Percentiles rank a stretch among this genome's conserved stretches.
Evolutionary conservation across 1,284 basidiomycete species (phyloP).

Genomic region (Leccinum pachyderme): DNA sequence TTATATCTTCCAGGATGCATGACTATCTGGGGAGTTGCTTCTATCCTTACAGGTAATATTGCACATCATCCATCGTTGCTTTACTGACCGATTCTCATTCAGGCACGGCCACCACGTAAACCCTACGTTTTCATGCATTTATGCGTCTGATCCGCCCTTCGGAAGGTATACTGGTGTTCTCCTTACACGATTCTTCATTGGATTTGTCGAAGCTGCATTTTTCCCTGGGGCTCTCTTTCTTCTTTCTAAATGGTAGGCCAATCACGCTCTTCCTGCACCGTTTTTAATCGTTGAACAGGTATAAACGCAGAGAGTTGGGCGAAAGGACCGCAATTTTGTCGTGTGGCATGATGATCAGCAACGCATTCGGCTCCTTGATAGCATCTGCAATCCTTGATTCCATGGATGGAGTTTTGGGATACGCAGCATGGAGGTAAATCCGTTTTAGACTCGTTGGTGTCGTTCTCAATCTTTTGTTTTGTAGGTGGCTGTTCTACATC

Average conservation of each 20-base stretch:
- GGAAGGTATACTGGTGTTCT: constrained; percentile 65
- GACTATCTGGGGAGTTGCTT: constrained; percentile 69
- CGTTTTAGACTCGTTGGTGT: background rate
- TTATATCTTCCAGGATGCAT: constrained; percentile 74
- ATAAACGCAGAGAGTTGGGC: constrained; percentile 67
- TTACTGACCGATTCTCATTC: background rate
- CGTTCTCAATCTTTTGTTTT: background rate
- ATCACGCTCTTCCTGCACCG: background rate
- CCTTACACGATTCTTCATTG: constrained; percentile 73
- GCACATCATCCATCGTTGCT: background rate
- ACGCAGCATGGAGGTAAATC: constrained; percentile 66
- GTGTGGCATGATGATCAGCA: constrained; percentile 74
- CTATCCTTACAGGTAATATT: constrained; percentile 53
- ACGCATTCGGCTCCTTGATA: constrained; percentile 80
- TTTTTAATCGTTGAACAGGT: constrained; percentile 30
- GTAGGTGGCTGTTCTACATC: constrained; percentile 67
- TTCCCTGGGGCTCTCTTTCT: constrained; percentile 64
- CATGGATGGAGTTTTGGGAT: constrained; percentile 73
- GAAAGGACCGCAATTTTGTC: constrained; percentile 72
- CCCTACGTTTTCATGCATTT: constrained; percentile 4
- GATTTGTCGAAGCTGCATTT: constrained; percentile 67
- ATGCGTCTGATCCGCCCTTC: constrained; percentile 4
- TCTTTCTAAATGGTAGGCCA: constrained; percentile 49
- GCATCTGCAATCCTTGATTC: constrained; percentile 69
- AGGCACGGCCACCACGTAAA: constrained; percentile 25